These are phyloP conservation scores for Penicillium palitans DNA, from an alignment of 2,329 filamentous ascomycete genomes.

Conservation along the genomic window DNA sequence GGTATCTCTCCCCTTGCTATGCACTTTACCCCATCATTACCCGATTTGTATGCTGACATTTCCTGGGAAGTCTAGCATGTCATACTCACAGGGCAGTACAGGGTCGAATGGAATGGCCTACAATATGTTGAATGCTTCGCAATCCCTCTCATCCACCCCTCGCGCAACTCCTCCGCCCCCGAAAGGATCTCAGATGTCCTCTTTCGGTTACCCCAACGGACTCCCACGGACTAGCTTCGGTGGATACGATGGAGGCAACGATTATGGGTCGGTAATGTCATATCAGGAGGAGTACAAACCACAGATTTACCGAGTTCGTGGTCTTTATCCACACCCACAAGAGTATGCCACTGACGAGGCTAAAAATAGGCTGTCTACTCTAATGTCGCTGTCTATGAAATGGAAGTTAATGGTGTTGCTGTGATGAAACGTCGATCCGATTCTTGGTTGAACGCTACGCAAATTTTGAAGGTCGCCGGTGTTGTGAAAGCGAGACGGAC, in stretches of 20 bases:
- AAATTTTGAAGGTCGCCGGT: constrained; percentile 95
- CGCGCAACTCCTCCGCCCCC: constrained; percentile 48
- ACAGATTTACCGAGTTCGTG: constrained; percentile 51
- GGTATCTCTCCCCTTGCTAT: constrained; percentile 25
- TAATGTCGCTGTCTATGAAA: constrained; percentile 94
- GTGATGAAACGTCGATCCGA: constrained; percentile 96
- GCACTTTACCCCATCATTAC: constrained; percentile 17
- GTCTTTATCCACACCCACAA: constrained; percentile 2
- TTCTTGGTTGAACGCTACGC: constrained; percentile 96
- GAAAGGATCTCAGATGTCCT: constrained; percentile 46
- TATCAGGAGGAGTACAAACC: constrained; percentile 45
- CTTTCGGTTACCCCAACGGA: constrained; percentile 43
- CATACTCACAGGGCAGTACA: constrained; percentile 42
- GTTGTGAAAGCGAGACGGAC: constrained; percentile 98
- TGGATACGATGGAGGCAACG: constrained; percentile 44
- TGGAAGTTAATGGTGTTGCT: constrained; percentile 90
- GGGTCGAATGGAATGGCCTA: constrained; percentile 42
- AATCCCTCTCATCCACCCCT: constrained; percentile 48
- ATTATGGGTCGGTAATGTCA: constrained; percentile 38
- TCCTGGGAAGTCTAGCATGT: constrained; percentile 27
- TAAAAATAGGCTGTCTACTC: constrained; percentile 76
- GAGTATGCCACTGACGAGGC: constrained; percentile 14
- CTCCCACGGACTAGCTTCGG: constrained; percentile 39
- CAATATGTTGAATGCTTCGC: constrained; percentile 46
- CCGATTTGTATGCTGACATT: constrained; percentile 12